phyloP scores from a whole-genome alignment of 2,329 filamentous ascomycete species.

The Calonectria henricotiae region DNA sequence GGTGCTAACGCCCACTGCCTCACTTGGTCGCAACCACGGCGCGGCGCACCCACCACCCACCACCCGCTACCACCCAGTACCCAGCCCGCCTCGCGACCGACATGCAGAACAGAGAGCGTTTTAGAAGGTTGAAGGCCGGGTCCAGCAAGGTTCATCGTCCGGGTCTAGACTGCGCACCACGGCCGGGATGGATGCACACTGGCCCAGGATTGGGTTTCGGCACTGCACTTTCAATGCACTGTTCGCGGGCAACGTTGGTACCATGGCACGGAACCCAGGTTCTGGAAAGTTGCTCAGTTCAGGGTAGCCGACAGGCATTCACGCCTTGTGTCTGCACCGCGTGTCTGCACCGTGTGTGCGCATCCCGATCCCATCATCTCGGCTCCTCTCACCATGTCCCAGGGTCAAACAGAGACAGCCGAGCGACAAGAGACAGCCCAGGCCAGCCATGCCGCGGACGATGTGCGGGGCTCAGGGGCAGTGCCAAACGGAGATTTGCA shows the following conservation, averaged over 20 bases:
- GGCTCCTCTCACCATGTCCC: conserved; percentile 2
- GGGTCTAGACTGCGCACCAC: conserved; percentile 33
- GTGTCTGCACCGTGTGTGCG: not conserved
- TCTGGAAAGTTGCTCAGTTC: conserved; percentile 21
- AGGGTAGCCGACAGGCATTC: conserved; percentile 12
- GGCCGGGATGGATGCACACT: conserved; percentile 33
- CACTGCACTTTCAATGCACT: conserved; percentile 33
- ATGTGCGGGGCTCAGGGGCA: conserved; percentile 42
- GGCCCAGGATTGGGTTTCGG: conserved; percentile 32
- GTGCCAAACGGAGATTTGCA: conserved; percentile 31
- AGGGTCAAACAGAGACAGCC: conserved; percentile 19
- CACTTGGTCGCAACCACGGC: conserved; percentile 35
- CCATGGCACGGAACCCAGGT: conserved; percentile 18
- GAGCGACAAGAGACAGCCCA: conserved; percentile 38
- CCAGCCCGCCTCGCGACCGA: conserved; percentile 39
- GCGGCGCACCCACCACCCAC: conserved; percentile 23
- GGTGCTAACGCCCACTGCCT: conserved; percentile 50
- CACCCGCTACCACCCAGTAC: conserved; percentile 37
- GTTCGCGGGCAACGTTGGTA: conserved; percentile 22
- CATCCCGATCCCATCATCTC: conserved; percentile 14
- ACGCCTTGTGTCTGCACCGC: not conserved
- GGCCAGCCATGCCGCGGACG: conserved; percentile 26
- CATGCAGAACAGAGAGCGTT: conserved; percentile 29
- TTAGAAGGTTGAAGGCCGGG: conserved; percentile 35
- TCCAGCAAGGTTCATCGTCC: conserved; percentile 43